Evolutionary conservation across 495 filamentous ascomycete species (phyloP).

Genomic region (Podospora anserina): DNA sequence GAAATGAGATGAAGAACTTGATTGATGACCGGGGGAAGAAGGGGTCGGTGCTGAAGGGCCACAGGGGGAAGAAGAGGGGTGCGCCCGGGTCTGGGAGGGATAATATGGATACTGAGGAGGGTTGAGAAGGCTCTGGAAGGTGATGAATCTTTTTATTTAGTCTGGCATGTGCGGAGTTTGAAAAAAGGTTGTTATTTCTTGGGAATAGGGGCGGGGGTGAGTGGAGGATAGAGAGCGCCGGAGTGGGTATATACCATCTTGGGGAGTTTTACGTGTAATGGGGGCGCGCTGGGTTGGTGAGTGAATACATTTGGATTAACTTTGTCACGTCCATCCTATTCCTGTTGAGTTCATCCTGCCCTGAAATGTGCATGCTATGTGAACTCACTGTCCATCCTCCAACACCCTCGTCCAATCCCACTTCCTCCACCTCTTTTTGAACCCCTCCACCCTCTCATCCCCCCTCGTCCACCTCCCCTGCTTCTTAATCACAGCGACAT

Average conservation of each 20-base stretch:
- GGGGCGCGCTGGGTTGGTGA: not conserved
- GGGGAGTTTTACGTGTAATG: slow-evolving; percentile 6
- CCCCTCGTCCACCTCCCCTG: slow-evolving; percentile 84
- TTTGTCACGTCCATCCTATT: not conserved
- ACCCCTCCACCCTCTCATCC: slow-evolving; percentile 72
- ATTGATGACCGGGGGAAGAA: slow-evolving; percentile 72
- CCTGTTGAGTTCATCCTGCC: not conserved
- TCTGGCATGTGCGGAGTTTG: not conserved
- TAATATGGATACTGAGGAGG: slow-evolving; percentile 83
- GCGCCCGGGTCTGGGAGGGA: slow-evolving; percentile 46
- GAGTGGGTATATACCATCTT: slow-evolving; percentile 8
- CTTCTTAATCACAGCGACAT: slow-evolving; percentile 78
- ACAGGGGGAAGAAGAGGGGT: slow-evolving; percentile 51
- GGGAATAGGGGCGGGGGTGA: not conserved
- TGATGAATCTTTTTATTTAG: not conserved
- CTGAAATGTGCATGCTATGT: not conserved
- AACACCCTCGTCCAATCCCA: slow-evolving; percentile 95
- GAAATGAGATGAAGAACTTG: slow-evolving; percentile 76
- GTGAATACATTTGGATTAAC: not conserved
- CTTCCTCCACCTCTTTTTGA: slow-evolving; percentile 81
- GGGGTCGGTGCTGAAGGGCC: slow-evolving; percentile 57
- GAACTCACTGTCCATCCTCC: slow-evolving; percentile 26
- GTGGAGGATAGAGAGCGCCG: not conserved
- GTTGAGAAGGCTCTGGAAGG: slow-evolving; percentile 31
- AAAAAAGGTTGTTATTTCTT: not conserved